A percentile compares a stretch with the other conserved stretches of the same genome.
Evolutionary conservation across 108 stramenopile genomes (phyloP).

Genomic region (Cyclotella atomus): DNA sequence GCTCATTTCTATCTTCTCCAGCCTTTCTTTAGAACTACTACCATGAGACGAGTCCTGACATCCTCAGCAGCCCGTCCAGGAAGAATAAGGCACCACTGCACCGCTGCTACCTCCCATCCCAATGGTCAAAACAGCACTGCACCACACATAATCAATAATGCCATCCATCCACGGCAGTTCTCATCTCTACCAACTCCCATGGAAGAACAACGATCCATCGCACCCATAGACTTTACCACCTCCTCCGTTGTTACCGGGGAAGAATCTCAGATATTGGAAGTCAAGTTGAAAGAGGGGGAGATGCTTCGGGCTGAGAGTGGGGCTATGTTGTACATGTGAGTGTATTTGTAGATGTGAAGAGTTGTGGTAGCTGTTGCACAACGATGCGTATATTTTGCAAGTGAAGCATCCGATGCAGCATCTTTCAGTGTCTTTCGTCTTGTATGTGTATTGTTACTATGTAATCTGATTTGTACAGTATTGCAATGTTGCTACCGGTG

Average conservation of each 20-base stretch:
- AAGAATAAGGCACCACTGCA: too few relatives aligned
- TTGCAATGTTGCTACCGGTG: too few relatives aligned
- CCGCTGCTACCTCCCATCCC: neutral
- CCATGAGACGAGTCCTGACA: neutral
- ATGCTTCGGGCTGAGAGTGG: conserved; percentile 88
- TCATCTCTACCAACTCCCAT: neutral
- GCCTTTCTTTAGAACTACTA: too few relatives aligned
- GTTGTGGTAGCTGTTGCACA: too few relatives aligned
- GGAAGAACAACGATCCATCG: neutral
- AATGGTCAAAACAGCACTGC: neutral
- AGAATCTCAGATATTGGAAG: conserved; percentile 76
- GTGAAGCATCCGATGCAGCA: too few relatives aligned
- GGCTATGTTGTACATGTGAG: conserved; percentile 85
- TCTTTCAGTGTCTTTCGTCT: too few relatives aligned
- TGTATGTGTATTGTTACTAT: too few relatives aligned
- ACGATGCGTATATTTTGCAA: too few relatives aligned
- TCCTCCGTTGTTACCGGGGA: conserved; percentile 80
- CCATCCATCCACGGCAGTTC: neutral
- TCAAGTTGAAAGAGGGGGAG: conserved; percentile 69
- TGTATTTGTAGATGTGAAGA: neutral
- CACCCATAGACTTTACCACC: conserved; percentile 88
- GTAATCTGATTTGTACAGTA: too few relatives aligned
- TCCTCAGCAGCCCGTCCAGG: neutral
- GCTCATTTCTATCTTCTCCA: too few relatives aligned
- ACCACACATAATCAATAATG: neutral